phyloP scores from a whole-genome alignment of 768 basidiomycete genomes.

The Calocera viscosa region DNA sequence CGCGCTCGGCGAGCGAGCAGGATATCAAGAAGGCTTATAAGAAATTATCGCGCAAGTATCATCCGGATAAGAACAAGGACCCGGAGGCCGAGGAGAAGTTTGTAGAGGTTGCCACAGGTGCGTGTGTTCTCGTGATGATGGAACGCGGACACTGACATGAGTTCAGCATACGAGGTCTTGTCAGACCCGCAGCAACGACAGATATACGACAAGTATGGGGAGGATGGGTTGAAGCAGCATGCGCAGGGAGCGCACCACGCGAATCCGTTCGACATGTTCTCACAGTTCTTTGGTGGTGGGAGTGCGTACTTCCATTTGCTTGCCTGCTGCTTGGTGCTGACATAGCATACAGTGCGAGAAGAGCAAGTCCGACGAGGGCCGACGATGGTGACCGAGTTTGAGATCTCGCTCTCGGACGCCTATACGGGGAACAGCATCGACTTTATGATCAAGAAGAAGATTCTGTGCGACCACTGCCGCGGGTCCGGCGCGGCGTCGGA shows the following conservation, averaged over 20 bases:
- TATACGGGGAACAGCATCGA: conserved; percentile 25
- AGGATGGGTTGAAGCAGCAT: conserved; percentile 86
- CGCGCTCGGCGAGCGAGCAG: conserved; percentile 66
- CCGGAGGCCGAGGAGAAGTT: conserved; percentile 72
- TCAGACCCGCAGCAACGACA: conserved; percentile 81
- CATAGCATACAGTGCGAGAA: conserved; percentile 19
- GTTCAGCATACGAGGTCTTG: conserved; percentile 78
- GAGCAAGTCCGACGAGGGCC: conserved; percentile 66
- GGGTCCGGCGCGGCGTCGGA: conserved; percentile 89
- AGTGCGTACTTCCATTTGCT: conserved; percentile 34
- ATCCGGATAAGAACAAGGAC: conserved; percentile 93
- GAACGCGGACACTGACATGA: conserved; percentile 9
- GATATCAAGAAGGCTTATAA: conserved; percentile 91
- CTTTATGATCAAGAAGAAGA: conserved; percentile 86
- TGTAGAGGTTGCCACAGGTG: conserved; percentile 83
- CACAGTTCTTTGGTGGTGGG: conserved; percentile 78
- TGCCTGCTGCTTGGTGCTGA: background rate
- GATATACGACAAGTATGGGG: conserved; percentile 90
- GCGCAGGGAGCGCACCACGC: conserved; percentile 47
- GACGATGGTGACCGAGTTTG: conserved; percentile 66
- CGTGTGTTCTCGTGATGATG: conserved; percentile 19
- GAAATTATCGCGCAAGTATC: conserved; percentile 71
- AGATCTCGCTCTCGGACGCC: conserved; percentile 71
- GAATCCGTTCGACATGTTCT: conserved; percentile 92
- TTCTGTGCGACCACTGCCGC: conserved; percentile 93